Evolutionary conservation across 176 grass and related monocot genomes (phyloP), one percentile per base, ranked within the genome.

Genomic region (Aechmea fasciata): DNA sequence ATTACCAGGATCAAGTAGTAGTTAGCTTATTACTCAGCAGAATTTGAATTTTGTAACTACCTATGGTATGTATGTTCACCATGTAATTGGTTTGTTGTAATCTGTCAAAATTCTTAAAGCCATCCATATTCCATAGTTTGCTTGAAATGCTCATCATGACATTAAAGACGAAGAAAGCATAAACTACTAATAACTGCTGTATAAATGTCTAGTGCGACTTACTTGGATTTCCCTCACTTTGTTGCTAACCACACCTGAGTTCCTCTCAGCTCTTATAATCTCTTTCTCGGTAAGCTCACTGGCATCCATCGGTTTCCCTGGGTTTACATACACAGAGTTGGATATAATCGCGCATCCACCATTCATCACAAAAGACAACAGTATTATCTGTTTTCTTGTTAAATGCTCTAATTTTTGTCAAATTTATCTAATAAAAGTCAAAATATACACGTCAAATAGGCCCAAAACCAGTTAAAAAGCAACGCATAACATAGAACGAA

Each of bases 251-350:
- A 90, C 80, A 63, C 94, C 94, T 41, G 94, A 85, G 73, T 97
- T 97, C 69, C 94, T 87, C 75, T 97, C 94, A 52, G 82, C 84
- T 82, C 94, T 87, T 59, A 97, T 93, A 64, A 97, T 90, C 82
- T 97, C 94, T 75, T 90, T 97, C 74, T 97, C 94, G 3, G 77
- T 87, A 51, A 97, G 79, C 61, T 97, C 94, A 77, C 65, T 74
- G 47, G 50, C 63, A 28, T 63, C 82, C 9, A 75, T 70, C 79
- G 47, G 57, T 71, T 85, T 81, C 49, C 94, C 94, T 97, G 77
- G 17, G 69, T 25, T 64, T 65, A 14, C 15, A 67, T 64, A 18
- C 3, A 66, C 22, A 77, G 1, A 26, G 11, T 61, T 61, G 55
- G 13, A 61, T 61, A 9, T 9, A 61, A 10, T 61, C 20, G 33